A percentile compares a stretch with the other conserved stretches of the same genome.
Evolutionary conservation across 169 alveolate species (phyloP).

Genomic region (Blepharisma undulans): DNA sequence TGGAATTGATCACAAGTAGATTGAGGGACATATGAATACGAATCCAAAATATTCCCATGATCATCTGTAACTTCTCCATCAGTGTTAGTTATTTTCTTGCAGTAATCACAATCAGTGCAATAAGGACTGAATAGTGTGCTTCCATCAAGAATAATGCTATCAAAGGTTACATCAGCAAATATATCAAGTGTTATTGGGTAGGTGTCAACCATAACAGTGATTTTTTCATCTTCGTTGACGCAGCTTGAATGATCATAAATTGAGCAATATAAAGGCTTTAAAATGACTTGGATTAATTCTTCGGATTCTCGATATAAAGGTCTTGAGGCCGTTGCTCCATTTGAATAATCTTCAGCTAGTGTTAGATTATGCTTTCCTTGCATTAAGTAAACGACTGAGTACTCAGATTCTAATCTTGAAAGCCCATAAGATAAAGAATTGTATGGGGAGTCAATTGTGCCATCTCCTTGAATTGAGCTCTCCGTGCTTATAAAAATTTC

Average conservation of each 20-base stretch:
- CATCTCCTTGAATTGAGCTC: too few species aligned
- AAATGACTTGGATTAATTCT: not conserved
- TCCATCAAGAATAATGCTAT: not conserved
- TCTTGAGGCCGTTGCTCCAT: not conserved
- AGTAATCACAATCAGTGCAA: not conserved
- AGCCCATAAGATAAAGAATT: not conserved
- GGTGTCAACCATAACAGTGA: not conserved
- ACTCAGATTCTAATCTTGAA: not conserved
- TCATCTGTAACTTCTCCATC: not conserved
- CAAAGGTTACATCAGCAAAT: not conserved
- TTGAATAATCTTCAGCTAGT: not conserved
- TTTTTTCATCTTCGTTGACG: not conserved
- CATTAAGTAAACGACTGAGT: not conserved
- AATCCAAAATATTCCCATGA: not conserved
- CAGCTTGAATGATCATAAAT: not conserved
- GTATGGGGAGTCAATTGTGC: too few species aligned
- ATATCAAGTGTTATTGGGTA: not conserved
- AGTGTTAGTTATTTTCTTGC: not conserved
- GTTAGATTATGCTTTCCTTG: not conserved
- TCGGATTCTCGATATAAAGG: not conserved
- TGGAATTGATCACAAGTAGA: not conserved
- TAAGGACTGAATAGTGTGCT: not conserved
- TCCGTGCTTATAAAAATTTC: too few species aligned
- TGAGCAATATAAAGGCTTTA: not conserved
- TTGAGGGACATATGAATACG: not conserved